Percentiles rank a stretch among this genome's conserved stretches.
phyloP scores from a whole-genome alignment of 2,329 filamentous ascomycete species.

The Teratosphaeria viscida region DNA sequence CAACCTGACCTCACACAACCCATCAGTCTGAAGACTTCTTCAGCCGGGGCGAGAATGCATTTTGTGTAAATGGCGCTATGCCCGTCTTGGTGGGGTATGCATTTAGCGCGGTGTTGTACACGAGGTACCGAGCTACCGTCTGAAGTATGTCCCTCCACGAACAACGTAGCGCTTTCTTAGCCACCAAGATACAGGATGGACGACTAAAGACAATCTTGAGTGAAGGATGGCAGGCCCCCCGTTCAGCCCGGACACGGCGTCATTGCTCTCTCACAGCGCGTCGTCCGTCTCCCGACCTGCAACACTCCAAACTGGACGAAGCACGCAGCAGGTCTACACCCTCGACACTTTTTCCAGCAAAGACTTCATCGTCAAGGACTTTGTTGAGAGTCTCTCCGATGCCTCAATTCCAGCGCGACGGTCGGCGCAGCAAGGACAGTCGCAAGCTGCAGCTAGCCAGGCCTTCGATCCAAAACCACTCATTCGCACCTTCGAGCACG shows the following conservation, averaged over 20 bases:
- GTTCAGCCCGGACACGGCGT: slow-evolving; percentile 5
- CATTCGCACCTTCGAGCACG: slow-evolving; percentile 84
- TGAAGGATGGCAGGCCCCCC: background rate
- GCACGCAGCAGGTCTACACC: slow-evolving; percentile 46
- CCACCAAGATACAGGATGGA: background rate
- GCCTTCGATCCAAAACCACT: slow-evolving; percentile 90
- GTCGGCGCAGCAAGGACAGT: slow-evolving; percentile 46
- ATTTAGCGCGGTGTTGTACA: background rate
- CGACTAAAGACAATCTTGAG: background rate
- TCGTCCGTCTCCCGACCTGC: slow-evolving; percentile 1
- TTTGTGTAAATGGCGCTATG: background rate
- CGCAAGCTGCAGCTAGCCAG: slow-evolving; percentile 17
- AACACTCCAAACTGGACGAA: background rate
- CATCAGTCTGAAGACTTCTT: too few relatives aligned
- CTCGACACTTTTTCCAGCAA: slow-evolving; percentile 59
- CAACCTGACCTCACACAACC: too few relatives aligned
- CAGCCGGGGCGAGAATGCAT: background rate
- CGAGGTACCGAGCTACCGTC: background rate
- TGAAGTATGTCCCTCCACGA: background rate
- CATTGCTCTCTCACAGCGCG: slow-evolving; percentile 2
- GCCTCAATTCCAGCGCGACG: slow-evolving; percentile 69
- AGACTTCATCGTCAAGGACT: slow-evolving; percentile 97
- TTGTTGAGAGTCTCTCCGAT: slow-evolving; percentile 86
- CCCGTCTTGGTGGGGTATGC: background rate
- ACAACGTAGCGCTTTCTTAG: background rate